Evolutionary conservation across 1,284 basidiomycete species (phyloP).

Genomic region (Cryptococcus sp.): DNA sequence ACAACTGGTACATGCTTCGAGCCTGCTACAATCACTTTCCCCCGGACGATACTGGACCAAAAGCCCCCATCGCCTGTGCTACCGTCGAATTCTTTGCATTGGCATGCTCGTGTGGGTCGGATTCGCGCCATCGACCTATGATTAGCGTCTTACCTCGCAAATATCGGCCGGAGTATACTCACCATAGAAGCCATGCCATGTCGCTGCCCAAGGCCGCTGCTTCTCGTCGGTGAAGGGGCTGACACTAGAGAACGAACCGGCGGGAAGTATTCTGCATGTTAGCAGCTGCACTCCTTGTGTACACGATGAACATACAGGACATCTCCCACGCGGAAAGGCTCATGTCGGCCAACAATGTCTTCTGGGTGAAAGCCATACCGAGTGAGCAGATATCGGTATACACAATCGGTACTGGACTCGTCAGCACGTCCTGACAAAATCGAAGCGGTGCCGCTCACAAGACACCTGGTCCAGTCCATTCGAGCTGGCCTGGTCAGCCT

Average conservation of each 20-base stretch:
- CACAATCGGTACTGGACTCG: slow-evolving; percentile 27
- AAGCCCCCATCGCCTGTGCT: too few species aligned
- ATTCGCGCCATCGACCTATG: slow-evolving; percentile 4
- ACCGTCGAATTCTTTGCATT: too few species aligned
- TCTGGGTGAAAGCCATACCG: slow-evolving; percentile 33
- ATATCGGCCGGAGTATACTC: neutral
- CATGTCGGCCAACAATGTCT: slow-evolving; percentile 23
- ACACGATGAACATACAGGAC: slow-evolving; percentile 22
- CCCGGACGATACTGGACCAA: too few species aligned
- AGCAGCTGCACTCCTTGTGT: slow-evolving; percentile 1
- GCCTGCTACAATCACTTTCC: too few species aligned
- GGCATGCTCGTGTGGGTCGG: neutral
- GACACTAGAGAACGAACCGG: slow-evolving; percentile 31
- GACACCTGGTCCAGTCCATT: slow-evolving; percentile 41
- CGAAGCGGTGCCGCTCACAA: slow-evolving; percentile 16
- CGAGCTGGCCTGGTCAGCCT: slow-evolving; percentile 12
- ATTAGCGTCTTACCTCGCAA: neutral
- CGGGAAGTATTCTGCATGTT: slow-evolving; percentile 23
- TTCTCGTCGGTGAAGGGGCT: slow-evolving; percentile 22
- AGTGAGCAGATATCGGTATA: slow-evolving; percentile 33
- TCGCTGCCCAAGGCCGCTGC: slow-evolving; percentile 30
- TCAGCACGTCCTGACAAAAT: neutral
- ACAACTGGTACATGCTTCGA: too few species aligned
- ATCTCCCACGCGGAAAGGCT: slow-evolving; percentile 29
- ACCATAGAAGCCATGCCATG: slow-evolving; percentile 35